phyloP scores from a whole-genome alignment of 225 moss, liverwort and hornwort species.

The Bryoerythrophyllum caledonicum region DNA sequence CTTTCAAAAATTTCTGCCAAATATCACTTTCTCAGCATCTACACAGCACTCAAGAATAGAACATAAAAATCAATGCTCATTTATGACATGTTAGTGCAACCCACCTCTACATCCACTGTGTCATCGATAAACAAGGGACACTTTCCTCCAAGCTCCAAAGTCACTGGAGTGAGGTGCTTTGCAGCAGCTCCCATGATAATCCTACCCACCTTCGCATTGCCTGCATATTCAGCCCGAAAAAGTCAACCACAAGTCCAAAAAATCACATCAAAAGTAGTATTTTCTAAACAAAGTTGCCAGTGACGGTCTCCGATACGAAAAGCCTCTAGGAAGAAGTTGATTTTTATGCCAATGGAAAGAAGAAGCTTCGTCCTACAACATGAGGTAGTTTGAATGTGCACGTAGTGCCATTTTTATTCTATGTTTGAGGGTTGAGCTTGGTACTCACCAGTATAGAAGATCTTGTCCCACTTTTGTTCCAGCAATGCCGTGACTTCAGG shows the following conservation, averaged over 20 bases:
- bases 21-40: background rate
- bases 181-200: slow-evolving; percentile 86
- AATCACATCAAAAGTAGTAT: background rate
- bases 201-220: slow-evolving; percentile 61
- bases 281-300: background rate
- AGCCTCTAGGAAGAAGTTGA: no score
- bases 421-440: no score
- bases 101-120: slow-evolving; percentile 67
- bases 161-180: slow-evolving; percentile 84
- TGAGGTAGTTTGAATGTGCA: no score
- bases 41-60: background rate
- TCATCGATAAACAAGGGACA: slow-evolving; percentile 76
- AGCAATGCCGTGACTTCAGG: slow-evolving; percentile 63
- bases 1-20: background rate
- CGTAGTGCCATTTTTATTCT: no score
- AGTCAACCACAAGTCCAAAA: background rate
- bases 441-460: slow-evolving; percentile 80
- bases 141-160: slow-evolving; percentile 88
- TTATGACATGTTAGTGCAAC: background rate
- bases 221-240: slow-evolving; percentile 34
- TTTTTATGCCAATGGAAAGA: no score
- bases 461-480: slow-evolving; percentile 88
- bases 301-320: no score
- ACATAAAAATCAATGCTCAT: no score
- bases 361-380: no score